Evolutionary conservation across 2,329 filamentous ascomycete genomes (phyloP), one percentile per base, ranked within the genome.

Genomic region (Tolypocladium ophioglossoides): DNA sequence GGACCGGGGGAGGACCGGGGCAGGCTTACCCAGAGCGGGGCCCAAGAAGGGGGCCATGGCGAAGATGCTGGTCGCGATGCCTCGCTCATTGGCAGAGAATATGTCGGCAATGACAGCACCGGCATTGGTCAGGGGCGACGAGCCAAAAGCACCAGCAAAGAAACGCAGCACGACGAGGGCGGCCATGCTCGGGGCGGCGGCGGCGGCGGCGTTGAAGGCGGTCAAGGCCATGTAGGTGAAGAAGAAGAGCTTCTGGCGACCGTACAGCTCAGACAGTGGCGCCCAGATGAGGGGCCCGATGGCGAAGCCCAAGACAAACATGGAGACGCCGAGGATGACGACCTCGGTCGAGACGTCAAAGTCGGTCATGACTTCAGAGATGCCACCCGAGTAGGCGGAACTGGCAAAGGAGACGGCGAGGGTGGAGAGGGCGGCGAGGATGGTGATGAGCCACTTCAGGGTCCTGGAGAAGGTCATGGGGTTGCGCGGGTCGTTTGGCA

Each of bases 361-460:
- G 37, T 82, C 72, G 1, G 57, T 46, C 16, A 83, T 72, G 52
- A 89, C 74, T 50, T 81, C 70, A 10, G 59, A 54, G 16, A 83
- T 66, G 49, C 80, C 81, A 14, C 82, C 81, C 4, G 79, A 80
- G 66, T 82, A 87, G 35, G 85, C 85, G 1, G 83, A 85, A 20
- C 84, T 87, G 53, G 82, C 80, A 61, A 91, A 86, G 3, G 87
- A 75, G 34, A 89, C 84, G 32, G 78, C 84, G 46, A 91, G 75
- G 1, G 85, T 86, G 16, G 86, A 81, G 32, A 86, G 61, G 14
- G 86, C 84, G 54, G 85, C 80, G 41, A 85, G 66, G 52, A 79
- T 63, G 2, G 84, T 86, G 58, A 86, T 80, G 34, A 66, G 64
- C 86, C 86, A 90, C 71, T 89, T 89, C 68, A 78, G 79, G 32